phyloP scores from a whole-genome alignment of 345 rosid genomes.

The Barbarea vulgaris region DNA sequence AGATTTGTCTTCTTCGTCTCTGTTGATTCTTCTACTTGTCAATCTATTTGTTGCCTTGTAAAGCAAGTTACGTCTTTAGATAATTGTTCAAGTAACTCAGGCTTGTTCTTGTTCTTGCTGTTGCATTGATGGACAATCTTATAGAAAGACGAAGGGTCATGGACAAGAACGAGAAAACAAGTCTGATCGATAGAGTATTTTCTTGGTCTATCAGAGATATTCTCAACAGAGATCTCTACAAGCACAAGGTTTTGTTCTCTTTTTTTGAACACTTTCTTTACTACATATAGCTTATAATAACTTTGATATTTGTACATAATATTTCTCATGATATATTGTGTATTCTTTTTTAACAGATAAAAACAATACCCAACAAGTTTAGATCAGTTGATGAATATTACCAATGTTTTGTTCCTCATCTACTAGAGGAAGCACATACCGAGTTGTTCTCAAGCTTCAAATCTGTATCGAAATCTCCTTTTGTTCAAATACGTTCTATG shows the following conservation, averaged over 20 bases:
- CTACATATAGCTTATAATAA: not conserved
- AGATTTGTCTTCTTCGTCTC: not conserved
- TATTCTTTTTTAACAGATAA: conserved; percentile 29
- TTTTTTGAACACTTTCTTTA: not conserved
- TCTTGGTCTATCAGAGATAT: conserved; percentile 47
- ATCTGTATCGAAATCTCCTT: conserved; percentile 21
- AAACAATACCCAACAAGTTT: conserved; percentile 40
- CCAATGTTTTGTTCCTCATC: conserved; percentile 43
- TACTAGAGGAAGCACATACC: conserved; percentile 41
- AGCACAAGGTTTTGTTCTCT: conserved; percentile 22
- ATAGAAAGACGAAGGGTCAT: not conserved
- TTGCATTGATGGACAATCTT: not conserved
- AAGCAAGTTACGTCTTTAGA: not conserved
- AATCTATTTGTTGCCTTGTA: not conserved
- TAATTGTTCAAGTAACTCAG: not conserved
- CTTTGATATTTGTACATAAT: not conserved
- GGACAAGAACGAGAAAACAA: not conserved
- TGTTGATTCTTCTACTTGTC: not conserved
- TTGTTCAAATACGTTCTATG: conserved; percentile 4
- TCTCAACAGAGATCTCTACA: conserved; percentile 42
- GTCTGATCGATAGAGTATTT: conserved; percentile 27
- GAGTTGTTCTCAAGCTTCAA: conserved; percentile 39
- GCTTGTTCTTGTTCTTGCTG: not conserved
- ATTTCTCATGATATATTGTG: not conserved
- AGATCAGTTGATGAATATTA: conserved; percentile 25